Conservation (phyloP, 2,329 filamentous ascomycete species). For the Aspergillus terreus region DNA sequence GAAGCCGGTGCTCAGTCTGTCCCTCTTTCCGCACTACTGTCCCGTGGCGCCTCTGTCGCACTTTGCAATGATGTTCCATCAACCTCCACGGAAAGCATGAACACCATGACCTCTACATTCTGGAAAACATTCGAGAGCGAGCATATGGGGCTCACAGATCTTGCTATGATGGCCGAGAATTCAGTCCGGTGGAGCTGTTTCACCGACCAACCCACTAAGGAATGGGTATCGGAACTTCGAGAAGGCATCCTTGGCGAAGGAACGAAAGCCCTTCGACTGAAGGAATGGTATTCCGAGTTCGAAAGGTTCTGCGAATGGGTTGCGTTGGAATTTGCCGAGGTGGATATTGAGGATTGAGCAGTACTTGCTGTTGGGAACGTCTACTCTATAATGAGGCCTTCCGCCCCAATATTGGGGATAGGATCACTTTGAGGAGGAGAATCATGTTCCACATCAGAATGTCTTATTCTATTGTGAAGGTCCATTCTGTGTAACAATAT, state of each 20-base stretch:
- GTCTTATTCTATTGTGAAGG: too few relatives aligned
- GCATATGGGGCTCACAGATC: constrained; percentile 80
- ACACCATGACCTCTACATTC: constrained; percentile 86
- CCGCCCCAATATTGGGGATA: too few relatives aligned
- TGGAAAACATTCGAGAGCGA: constrained; percentile 93
- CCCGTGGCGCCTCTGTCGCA: constrained; percentile 77
- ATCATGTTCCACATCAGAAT: too few relatives aligned
- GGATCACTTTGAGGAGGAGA: too few relatives aligned
- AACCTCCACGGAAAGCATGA: constrained; percentile 69
- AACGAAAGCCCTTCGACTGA: constrained; percentile 67
- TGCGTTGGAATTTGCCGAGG: constrained; percentile 67
- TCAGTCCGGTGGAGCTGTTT: constrained; percentile 87
- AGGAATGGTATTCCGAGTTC: constrained; percentile 77
- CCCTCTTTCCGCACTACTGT: constrained; percentile 65
- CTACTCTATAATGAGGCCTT: too few relatives aligned
- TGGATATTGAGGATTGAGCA: constrained; percentile 37
- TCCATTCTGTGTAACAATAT: too few relatives aligned
- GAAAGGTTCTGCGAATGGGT: constrained; percentile 91
- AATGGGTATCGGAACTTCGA: constrained; percentile 70
- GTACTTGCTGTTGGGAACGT: background rate
- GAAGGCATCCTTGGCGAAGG: constrained; percentile 70
- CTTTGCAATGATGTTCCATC: constrained; percentile 89
- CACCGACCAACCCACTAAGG: constrained; percentile 68
- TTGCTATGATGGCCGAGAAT: constrained; percentile 87
- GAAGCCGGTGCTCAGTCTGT: constrained; percentile 77